Evolutionary conservation across 768 basidiomycete species (phyloP).

Genomic region (Serendipita sp.): DNA sequence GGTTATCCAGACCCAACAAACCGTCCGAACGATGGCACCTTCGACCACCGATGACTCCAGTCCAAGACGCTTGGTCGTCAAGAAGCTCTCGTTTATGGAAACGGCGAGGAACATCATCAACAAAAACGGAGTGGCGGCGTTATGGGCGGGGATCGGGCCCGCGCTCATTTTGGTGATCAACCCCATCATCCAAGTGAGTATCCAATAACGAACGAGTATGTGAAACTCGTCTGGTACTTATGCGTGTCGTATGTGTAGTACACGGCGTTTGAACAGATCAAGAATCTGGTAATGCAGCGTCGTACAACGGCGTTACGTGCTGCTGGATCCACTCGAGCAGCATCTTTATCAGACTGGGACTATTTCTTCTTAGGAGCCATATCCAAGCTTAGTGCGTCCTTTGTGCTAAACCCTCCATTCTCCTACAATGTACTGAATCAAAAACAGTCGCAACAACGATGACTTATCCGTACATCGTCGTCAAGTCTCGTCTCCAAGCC

Average conservation of each 20-base stretch:
- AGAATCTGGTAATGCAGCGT: conserved; percentile 58
- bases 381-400: conserved; percentile 48
- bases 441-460: conserved; percentile 27
- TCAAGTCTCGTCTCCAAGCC: conserved; percentile 67
- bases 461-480: conserved; percentile 65
- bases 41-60: conserved; percentile 18
- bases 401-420: not conserved
- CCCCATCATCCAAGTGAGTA: conserved; percentile 54
- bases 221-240: not conserved
- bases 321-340: conserved; percentile 27
- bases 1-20: conserved; percentile 89
- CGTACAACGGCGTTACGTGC: conserved; percentile 39
- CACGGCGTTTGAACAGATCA: conserved; percentile 89
- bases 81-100: conserved; percentile 46
- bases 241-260: conserved; percentile 34
- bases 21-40: conserved; percentile 40
- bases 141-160: conserved; percentile 88
- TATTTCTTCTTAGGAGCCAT: conserved; percentile 91
- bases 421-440: conserved; percentile 15
- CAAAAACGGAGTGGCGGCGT: conserved; percentile 61
- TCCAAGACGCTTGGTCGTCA: conserved; percentile 19
- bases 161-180: conserved; percentile 89
- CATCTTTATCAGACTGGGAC: conserved; percentile 60
- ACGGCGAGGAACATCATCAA: conserved; percentile 53
- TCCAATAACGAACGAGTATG: not conserved